phyloP scores from a whole-genome alignment of 139 green algal genomes.

The Zygnema cylindricum region DNA sequence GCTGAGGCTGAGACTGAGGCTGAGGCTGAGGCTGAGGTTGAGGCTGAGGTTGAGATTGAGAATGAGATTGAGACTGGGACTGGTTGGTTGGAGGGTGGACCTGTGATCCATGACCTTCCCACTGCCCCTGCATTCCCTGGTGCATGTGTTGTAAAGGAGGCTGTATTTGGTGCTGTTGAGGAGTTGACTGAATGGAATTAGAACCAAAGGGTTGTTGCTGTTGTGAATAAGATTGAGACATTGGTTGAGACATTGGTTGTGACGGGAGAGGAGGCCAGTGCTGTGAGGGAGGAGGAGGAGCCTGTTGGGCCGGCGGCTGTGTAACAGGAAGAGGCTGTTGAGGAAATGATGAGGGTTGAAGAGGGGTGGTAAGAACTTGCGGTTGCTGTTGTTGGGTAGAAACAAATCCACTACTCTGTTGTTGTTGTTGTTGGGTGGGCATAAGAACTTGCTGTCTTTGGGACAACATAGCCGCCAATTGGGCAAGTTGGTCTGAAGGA shows the following conservation, averaged over 20 bases:
- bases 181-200: neutral
- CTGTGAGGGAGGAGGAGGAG: neutral
- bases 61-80: neutral
- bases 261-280: neutral
- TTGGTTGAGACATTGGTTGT: neutral
- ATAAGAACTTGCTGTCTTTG: constrained; percentile 36
- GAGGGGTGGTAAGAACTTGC: neutral
- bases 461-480: constrained; percentile 46
- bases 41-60: neutral
- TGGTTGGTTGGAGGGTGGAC: neutral
- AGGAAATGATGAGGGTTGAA: neutral
- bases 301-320: constrained; percentile 27
- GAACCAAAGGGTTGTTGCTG: constrained; percentile 8
- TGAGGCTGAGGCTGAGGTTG: neutral
- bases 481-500: constrained; percentile 31
- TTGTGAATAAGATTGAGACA: neutral
- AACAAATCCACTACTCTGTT: neutral
- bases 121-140: constrained; percentile 49
- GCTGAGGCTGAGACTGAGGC: neutral
- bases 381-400: constrained; percentile 40
- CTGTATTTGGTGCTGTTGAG: constrained; percentile 44
- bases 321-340: constrained; percentile 5
- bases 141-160: constrained; percentile 18
- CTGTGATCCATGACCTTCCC: constrained; percentile 36
- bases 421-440: constrained; percentile 33